Percentiles rank a stretch among this genome's conserved stretches.
These are phyloP conservation scores for Citrus hindsii DNA, from an alignment of 345 rosid species.

Conservation along the genomic window DNA sequence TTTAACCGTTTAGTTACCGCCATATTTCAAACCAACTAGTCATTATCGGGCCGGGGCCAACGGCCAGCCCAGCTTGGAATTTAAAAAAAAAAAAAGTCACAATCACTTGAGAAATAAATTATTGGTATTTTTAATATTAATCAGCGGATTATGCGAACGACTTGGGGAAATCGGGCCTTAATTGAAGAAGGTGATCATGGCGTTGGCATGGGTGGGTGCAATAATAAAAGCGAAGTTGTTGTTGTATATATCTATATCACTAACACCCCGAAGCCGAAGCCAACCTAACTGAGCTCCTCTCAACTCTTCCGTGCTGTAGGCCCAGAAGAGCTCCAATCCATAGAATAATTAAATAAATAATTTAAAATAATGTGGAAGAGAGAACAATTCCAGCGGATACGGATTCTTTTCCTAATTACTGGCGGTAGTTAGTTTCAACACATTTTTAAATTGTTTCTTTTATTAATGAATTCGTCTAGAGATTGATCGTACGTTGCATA, in stretches of 20 bases:
- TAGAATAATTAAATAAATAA: too few species aligned
- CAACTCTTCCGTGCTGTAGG: neutral
- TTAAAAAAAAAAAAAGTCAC: neutral
- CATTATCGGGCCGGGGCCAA: too few species aligned
- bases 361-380: too few species aligned
- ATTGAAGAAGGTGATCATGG: neutral
- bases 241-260: neutral
- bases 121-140: neutral
- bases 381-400: too few species aligned
- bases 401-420: too few species aligned
- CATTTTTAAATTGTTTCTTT: too few species aligned
- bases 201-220: neutral
- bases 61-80: neutral
- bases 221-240: neutral
- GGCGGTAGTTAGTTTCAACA: too few species aligned
- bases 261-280: neutral
- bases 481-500: too few species aligned
- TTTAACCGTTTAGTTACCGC: slow-evolving; percentile 32
- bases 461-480: too few species aligned
- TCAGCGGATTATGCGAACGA: neutral
- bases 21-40: slow-evolving; percentile 11
- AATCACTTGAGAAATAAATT: neutral
- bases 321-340: too few species aligned
- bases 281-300: neutral
- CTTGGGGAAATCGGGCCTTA: neutral